phyloP scores from a whole-genome alignment of 805 yeast genomes.

The Starmerella floris region DNA sequence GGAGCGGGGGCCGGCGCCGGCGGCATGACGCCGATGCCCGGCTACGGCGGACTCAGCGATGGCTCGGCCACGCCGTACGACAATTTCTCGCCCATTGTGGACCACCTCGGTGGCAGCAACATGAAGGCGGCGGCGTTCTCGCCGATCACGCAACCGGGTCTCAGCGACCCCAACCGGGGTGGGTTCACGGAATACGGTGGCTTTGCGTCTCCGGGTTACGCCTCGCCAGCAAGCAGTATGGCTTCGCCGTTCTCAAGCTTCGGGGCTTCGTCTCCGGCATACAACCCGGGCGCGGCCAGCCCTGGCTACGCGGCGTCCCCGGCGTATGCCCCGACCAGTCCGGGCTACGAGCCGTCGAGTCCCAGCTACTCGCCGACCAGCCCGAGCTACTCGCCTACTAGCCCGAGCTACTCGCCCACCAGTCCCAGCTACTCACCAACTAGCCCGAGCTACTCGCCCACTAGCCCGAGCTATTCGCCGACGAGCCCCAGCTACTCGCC shows the following conservation, averaged over 20 bases:
- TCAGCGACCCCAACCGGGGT: constrained; percentile 55
- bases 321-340: constrained; percentile 62
- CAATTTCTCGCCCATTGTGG: constrained; percentile 39
- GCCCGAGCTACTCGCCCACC: constrained; percentile 45
- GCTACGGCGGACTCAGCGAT: constrained; percentile 27
- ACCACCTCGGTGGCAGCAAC: constrained; percentile 20
- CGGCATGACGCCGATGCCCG: constrained; percentile 30
- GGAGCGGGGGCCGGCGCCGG: constrained; percentile 30
- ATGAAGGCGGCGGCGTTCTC: constrained; percentile 71
- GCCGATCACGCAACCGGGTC: constrained; percentile 80
- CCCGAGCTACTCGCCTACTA: constrained; percentile 56
- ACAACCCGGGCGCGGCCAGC: constrained; percentile 54
- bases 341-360: constrained; percentile 28
- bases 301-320: constrained; percentile 64
- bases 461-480: constrained; percentile 53
- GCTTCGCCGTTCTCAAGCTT: constrained; percentile 38
- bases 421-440: constrained; percentile 53
- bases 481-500: constrained; percentile 50
- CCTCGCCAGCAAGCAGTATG: constrained; percentile 28
- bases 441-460: constrained; percentile 48
- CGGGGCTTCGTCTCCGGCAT: constrained; percentile 35
- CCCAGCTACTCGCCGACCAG: constrained; percentile 46
- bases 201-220: constrained; percentile 33
- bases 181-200: constrained; percentile 87
- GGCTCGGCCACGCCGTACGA: constrained; percentile 93